Conservation (phyloP, 108 stramenopile species). For the Seminavis robusta region DNA sequence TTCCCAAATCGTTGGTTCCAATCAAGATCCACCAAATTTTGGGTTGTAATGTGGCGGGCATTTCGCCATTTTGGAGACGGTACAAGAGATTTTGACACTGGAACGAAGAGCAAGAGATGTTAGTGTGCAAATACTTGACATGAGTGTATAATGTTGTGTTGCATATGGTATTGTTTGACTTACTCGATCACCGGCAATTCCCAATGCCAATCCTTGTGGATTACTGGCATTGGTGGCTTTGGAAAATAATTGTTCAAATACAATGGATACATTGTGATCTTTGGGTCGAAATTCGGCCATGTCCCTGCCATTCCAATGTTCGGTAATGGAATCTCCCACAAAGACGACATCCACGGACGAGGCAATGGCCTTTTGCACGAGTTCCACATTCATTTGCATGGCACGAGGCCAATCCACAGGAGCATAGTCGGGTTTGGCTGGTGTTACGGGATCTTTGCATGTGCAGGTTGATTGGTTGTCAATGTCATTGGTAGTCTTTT, state of each 20-base stretch:
- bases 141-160: no score
- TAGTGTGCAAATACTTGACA: no score
- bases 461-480: no score
- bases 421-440: no score
- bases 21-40: conserved; percentile 67
- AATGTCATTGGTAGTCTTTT: no score
- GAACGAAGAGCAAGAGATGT: no score
- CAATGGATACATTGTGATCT: conserved; percentile 11
- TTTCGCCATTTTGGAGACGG: conserved; percentile 57
- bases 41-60: conserved; percentile 35
- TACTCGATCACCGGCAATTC: conserved; percentile 40
- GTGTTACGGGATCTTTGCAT: no score
- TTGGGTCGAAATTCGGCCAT: conserved; percentile 22
- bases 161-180: no score
- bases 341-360: conserved; percentile 22
- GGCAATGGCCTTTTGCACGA: no score
- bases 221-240: conserved; percentile 28
- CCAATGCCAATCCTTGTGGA: conserved; percentile 14
- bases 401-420: no score
- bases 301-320: conserved; percentile 16
- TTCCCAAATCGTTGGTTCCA: conserved; percentile 64
- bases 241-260: conserved; percentile 45
- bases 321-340: conserved; percentile 26
- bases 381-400: no score
- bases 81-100: conserved; percentile 40